Evolutionary conservation across 768 basidiomycete genomes (phyloP).

Genomic region (Agaricus blazei): DNA sequence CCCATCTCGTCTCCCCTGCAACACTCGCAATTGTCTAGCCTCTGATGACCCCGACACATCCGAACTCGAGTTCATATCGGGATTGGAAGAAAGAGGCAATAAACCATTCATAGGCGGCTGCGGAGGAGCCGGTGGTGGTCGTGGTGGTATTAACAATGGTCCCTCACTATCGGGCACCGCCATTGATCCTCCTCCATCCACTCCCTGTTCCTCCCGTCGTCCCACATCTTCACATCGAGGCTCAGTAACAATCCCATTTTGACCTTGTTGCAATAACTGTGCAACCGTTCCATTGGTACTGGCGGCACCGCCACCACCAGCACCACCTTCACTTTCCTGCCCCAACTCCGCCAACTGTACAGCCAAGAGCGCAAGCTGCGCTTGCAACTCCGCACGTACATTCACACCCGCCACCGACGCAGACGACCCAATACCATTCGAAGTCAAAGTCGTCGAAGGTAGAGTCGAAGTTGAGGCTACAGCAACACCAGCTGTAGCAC

Average conservation of each 20-base stretch:
- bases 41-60: not conserved
- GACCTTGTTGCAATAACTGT: not conserved
- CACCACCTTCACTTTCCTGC: constrained; percentile 24
- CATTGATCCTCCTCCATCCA: no score
- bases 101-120: constrained; percentile 4
- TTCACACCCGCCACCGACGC: constrained; percentile 12
- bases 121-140: not conserved
- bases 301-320: constrained; percentile 12
- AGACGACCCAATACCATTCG: no score
- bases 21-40: no score
- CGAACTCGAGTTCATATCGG: not conserved
- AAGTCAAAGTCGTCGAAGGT: no score
- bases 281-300: not conserved
- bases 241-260: not conserved
- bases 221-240: not conserved
- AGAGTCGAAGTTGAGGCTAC: not conserved
- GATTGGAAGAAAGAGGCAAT: not conserved
- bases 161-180: no score
- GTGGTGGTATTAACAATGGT: no score
- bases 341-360: constrained; percentile 69
- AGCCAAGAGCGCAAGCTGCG: constrained; percentile 66
- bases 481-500: constrained; percentile 6
- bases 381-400: constrained; percentile 65
- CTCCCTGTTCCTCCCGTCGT: no score
- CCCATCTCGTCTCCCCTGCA: not conserved